These are phyloP conservation scores for Drechslerella coelobrocha DNA, from an alignment of 2,329 filamentous ascomycete genomes.

Conservation along the genomic window DNA sequence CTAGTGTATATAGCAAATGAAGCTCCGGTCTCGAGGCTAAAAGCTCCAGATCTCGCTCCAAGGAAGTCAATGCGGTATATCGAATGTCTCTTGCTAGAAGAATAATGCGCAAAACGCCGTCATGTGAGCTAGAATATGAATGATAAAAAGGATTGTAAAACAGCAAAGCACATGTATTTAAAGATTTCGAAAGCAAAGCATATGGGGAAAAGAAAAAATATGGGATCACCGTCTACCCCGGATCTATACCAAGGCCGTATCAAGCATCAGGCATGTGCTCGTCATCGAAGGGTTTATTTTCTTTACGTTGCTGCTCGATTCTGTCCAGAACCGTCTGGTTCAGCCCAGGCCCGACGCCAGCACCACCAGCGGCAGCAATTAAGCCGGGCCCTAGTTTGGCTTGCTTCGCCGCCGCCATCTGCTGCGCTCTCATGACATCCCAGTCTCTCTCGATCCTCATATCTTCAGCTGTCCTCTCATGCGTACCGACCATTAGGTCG, in stretches of 20 bases:
- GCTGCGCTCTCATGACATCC: slow-evolving; percentile 29
- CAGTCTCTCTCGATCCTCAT: slow-evolving; percentile 40
- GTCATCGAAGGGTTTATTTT: slow-evolving; percentile 39
- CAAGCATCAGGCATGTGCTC: slow-evolving; percentile 43
- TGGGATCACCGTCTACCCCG: no score
- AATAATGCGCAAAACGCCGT: slow-evolving; percentile 25
- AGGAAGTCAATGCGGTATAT: slow-evolving; percentile 40
- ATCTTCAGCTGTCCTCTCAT: slow-evolving; percentile 28
- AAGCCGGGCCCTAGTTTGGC: slow-evolving; percentile 24
- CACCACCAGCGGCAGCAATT: slow-evolving; percentile 16
- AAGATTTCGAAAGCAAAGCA: background rate
- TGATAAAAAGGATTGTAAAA: slow-evolving; percentile 8
- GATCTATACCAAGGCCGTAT: no score
- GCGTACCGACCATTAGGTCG: slow-evolving; percentile 51
- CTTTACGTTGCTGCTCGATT: slow-evolving; percentile 23
- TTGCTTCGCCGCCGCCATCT: slow-evolving; percentile 42
- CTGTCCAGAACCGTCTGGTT: slow-evolving; percentile 21
- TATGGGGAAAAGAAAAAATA: background rate
- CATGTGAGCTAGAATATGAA: slow-evolving; percentile 15
- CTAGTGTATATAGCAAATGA: no score
- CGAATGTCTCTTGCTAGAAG: slow-evolving; percentile 6
- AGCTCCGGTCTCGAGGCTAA: no score
- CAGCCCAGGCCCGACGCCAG: slow-evolving; percentile 17
- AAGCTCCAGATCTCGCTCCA: slow-evolving; percentile 10
- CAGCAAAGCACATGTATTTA: background rate